These are phyloP conservation scores for Kwoniella shivajii DNA, from an alignment of 1,284 basidiomycete species.

Conservation along the genomic window DNA sequence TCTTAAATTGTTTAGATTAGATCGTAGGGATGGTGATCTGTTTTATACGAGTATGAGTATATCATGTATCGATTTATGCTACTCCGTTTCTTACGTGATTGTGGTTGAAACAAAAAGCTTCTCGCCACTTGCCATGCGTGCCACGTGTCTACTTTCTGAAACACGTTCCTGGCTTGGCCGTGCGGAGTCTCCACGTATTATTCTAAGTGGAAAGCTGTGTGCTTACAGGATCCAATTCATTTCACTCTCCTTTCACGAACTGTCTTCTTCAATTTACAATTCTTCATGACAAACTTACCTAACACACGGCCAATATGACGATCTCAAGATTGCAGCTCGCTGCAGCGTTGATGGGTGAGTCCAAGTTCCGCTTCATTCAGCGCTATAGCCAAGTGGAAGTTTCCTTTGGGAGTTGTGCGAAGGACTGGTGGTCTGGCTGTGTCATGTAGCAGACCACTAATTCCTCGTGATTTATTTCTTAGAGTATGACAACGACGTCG, in stretches of 20 bases:
- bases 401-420: no score
- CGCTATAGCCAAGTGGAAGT: no score
- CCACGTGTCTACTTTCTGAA: neutral
- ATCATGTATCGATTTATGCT: no score
- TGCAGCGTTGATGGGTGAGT: slow-evolving; percentile 40
- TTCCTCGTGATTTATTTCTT: neutral
- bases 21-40: no score
- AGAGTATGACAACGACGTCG: slow-evolving; percentile 52
- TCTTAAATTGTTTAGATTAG: no score
- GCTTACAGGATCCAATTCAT: neutral
- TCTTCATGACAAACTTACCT: no score
- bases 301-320: slow-evolving; percentile 12
- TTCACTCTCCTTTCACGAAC: neutral
- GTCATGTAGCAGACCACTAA: no score
- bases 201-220: neutral
- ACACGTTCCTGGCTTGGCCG: neutral
- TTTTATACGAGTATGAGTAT: no score
- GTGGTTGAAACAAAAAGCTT: neutral
- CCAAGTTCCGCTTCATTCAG: neutral
- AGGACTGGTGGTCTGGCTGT: no score
- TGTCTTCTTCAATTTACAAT: no score
- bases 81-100: no score
- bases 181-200: neutral
- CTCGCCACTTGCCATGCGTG: neutral
- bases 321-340: slow-evolving; percentile 41